Conservation (phyloP, 345 rosid species). For the Turritis glabra region DNA sequence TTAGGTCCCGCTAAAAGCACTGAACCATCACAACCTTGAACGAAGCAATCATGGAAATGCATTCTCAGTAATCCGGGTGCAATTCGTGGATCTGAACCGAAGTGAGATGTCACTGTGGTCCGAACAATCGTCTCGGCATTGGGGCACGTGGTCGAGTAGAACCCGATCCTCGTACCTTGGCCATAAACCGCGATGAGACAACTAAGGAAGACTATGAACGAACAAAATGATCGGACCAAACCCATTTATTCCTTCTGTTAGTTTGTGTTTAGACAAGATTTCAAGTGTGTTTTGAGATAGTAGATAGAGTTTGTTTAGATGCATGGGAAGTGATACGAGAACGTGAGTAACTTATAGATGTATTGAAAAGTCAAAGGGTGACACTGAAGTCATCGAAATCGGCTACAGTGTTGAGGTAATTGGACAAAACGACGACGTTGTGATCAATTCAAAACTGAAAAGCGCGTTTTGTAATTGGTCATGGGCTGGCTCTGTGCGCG, state of each 20-base stretch:
- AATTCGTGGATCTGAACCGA: conserved; percentile 28
- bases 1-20: conserved; percentile 44
- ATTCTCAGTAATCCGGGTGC: conserved; percentile 50
- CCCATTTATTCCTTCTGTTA: neutral
- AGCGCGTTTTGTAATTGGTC: conserved; percentile 21
- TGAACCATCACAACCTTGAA: conserved; percentile 52
- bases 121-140: conserved; percentile 42
- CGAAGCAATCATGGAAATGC: conserved; percentile 54
- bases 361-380: conserved; percentile 1
- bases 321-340: conserved; percentile 29
- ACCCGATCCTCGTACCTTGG: conserved; percentile 44
- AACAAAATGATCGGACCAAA: neutral
- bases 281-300: neutral
- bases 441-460: neutral
- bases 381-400: conserved; percentile 18
- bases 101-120: conserved; percentile 35
- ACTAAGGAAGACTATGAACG: neutral
- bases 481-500: conserved; percentile 6
- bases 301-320: conserved; percentile 17
- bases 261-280: neutral
- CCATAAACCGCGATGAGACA: neutral
- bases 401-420: conserved; percentile 23
- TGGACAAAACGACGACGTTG: conserved; percentile 5
- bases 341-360: conserved; percentile 14
- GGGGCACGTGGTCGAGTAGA: conserved; percentile 46